Conservation (phyloP, 169 alveolate species). For the Sarcocystis neurona region DNA sequence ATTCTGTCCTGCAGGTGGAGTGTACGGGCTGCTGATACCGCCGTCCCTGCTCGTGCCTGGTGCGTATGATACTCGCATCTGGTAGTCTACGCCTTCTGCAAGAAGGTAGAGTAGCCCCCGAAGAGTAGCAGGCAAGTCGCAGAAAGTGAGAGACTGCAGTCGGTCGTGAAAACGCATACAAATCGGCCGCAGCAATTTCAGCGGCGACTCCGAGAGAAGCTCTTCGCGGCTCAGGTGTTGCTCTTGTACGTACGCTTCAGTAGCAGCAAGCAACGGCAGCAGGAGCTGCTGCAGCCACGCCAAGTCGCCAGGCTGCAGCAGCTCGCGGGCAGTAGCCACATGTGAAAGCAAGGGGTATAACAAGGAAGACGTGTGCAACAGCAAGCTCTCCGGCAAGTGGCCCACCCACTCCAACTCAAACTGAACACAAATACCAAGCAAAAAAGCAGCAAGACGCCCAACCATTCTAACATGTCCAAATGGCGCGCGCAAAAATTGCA, state of each 20-base stretch:
- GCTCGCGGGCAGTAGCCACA: not conserved
- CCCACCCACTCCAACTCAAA: conserved; percentile 44
- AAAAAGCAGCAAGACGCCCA: too few relatives aligned
- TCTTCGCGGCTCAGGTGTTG: not conserved
- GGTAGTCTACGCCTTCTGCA: conserved; percentile 13
- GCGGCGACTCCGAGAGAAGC: not conserved
- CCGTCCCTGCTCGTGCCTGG: too few relatives aligned
- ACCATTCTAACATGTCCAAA: too few relatives aligned
- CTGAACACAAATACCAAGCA: conserved; percentile 18
- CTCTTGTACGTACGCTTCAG: not conserved
- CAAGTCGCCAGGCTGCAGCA: conserved; percentile 21
- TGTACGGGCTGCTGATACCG: too few relatives aligned
- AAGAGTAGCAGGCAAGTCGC: not conserved
- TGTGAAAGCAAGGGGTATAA: not conserved
- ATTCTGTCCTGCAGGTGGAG: not conserved
- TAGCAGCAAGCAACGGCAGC: conserved; percentile 27
- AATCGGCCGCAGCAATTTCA: not conserved
- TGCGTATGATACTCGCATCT: not conserved
- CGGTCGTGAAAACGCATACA: not conserved
- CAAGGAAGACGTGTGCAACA: conserved; percentile 35
- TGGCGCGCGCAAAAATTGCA: too few relatives aligned
- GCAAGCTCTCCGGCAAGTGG: conserved; percentile 40
- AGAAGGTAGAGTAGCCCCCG: conserved; percentile 22
- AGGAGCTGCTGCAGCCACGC: conserved; percentile 38
- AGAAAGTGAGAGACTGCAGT: not conserved